Evolutionary conservation across 2,329 filamentous ascomycete genomes (phyloP).

Genomic region (Trichophyton schoenleinii): DNA sequence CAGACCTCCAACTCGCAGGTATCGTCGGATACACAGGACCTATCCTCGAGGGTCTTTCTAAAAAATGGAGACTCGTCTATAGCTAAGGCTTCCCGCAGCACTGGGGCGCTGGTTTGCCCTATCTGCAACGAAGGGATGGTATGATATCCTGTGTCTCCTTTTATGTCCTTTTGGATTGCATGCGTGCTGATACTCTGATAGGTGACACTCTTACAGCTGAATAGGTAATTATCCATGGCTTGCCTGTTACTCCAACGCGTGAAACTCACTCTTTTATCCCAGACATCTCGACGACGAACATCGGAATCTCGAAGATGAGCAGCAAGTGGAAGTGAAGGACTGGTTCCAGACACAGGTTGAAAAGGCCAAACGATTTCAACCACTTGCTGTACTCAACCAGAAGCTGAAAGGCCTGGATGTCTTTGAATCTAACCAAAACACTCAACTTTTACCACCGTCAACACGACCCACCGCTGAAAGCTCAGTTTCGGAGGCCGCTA

Average conservation of each 20-base stretch:
- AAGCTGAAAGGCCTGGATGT: slow-evolving; percentile 86
- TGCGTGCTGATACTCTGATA: slow-evolving; percentile 25
- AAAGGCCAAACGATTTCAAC: slow-evolving; percentile 87
- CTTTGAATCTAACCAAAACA: slow-evolving; percentile 78
- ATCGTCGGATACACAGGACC: slow-evolving; percentile 61
- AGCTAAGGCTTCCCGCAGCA: slow-evolving; percentile 37
- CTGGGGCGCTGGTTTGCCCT: slow-evolving; percentile 68
- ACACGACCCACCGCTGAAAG: slow-evolving; percentile 19
- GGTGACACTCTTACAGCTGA: slow-evolving; percentile 86
- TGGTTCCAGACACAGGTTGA: slow-evolving; percentile 94
- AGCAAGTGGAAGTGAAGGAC: slow-evolving; percentile 89
- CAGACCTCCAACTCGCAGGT: slow-evolving; percentile 60
- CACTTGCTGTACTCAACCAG: slow-evolving; percentile 80
- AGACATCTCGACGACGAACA: slow-evolving; percentile 79
- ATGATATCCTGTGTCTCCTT: slow-evolving; percentile 17
- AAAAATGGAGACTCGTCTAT: slow-evolving; percentile 40
- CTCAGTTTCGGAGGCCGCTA: slow-evolving; percentile 21
- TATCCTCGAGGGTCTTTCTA: slow-evolving; percentile 68
- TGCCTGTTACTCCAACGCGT: slow-evolving; percentile 14
- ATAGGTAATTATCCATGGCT: slow-evolving; percentile 42
- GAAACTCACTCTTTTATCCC: slow-evolving; percentile 8
- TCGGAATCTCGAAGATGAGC: slow-evolving; percentile 73
- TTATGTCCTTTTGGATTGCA: background rate
- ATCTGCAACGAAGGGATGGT: slow-evolving; percentile 99
- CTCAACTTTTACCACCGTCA: slow-evolving; percentile 27